Percentiles rank a stretch among this genome's conserved stretches.
Conservation (phyloP, 805 yeast genomes). For the Candida suzukii region DNA sequence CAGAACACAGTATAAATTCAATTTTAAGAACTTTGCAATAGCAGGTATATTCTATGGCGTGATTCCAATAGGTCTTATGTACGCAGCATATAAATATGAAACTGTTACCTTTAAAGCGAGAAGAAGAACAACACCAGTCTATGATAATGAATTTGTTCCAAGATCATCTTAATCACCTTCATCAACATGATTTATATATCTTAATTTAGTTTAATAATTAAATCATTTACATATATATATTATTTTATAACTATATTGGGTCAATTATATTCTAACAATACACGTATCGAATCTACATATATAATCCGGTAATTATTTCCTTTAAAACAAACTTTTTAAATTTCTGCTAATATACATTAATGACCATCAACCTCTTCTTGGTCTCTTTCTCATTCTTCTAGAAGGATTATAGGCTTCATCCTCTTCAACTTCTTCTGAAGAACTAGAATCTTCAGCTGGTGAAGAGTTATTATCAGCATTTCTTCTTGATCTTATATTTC, state of each 20-base stretch:
- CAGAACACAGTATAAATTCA: conserved; percentile 23
- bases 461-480: not conserved
- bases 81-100: conserved; percentile 26
- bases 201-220: not conserved
- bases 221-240: not conserved
- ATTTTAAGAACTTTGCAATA: conserved; percentile 19
- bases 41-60: conserved; percentile 23
- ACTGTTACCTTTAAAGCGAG: conserved; percentile 17
- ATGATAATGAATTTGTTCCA: conserved; percentile 20
- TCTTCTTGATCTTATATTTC: not conserved
- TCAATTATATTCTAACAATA: too few species aligned
- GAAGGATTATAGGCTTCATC: too few species aligned
- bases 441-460: not conserved
- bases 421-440: not conserved
- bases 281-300: too few species aligned
- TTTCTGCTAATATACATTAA: not conserved
- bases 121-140: conserved; percentile 24
- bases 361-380: not conserved
- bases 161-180: conserved; percentile 13
- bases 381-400: not conserved
- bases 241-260: too few species aligned
- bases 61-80: conserved; percentile 25
- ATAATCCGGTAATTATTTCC: too few species aligned
- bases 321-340: too few species aligned
- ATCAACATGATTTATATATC: not conserved